Conservation (phyloP, 2,329 filamentous ascomycete species). For the Chrysosporium keratinophilum region DNA sequence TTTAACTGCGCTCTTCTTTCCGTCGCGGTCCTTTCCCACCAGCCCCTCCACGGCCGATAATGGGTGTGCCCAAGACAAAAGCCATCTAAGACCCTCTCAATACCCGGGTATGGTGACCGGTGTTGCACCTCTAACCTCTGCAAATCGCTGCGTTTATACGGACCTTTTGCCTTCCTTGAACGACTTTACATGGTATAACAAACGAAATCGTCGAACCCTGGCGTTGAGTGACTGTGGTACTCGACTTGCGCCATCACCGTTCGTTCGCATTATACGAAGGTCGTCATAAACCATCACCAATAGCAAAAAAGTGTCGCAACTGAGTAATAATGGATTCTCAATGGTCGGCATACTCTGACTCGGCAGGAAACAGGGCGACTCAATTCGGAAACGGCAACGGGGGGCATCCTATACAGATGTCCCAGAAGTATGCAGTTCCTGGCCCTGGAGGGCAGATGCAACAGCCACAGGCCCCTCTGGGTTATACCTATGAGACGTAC, state of each 20-base stretch:
- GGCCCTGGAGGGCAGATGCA: constrained; percentile 28
- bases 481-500: constrained; percentile 60
- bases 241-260: constrained; percentile 1
- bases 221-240: background rate
- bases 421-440: constrained; percentile 38
- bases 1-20: constrained; percentile 1
- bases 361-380: constrained; percentile 49
- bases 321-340: constrained; percentile 44
- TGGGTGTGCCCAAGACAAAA: background rate
- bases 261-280: background rate
- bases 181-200: constrained; percentile 1
- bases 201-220: background rate
- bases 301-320: constrained; percentile 12
- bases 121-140: background rate
- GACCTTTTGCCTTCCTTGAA: background rate
- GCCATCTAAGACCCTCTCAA: background rate
- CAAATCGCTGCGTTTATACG: background rate
- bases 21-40: background rate
- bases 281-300: background rate
- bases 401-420: constrained; percentile 40
- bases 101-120: background rate
- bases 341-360: constrained; percentile 60
- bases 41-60: constrained; percentile 2
- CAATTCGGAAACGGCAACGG: constrained; percentile 51
- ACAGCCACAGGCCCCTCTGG: constrained; percentile 44